These are phyloP conservation scores for Magnaporthiopsis poae DNA, from an alignment of 2,329 filamentous ascomycete species.

Conservation along the genomic window DNA sequence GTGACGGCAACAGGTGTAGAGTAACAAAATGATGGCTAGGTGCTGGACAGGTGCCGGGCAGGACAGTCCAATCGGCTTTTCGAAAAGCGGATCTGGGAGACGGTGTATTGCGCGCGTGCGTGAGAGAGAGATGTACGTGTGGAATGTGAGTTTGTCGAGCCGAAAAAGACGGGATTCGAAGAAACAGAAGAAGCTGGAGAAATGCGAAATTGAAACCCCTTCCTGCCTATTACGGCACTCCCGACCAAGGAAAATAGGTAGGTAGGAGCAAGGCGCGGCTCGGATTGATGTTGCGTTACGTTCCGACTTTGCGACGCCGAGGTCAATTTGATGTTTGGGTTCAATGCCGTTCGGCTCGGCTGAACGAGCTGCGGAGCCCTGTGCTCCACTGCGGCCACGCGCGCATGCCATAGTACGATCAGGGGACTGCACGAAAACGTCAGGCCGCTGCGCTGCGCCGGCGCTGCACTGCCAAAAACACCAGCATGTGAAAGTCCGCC, in stretches of 20 bases:
- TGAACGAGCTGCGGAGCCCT: background rate
- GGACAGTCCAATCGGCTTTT: too few species aligned
- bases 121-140: too few species aligned
- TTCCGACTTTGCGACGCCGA: background rate
- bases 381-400: background rate
- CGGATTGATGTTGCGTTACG: background rate
- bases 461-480: too few species aligned
- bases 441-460: background rate
- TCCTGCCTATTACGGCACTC: background rate
- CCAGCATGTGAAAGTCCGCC: background rate
- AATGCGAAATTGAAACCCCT: background rate
- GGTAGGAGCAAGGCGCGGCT: too few species aligned
- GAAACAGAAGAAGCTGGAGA: background rate
- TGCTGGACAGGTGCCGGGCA: too few species aligned
- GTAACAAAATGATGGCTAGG: too few species aligned
- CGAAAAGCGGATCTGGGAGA: too few species aligned
- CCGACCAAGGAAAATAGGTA: background rate
- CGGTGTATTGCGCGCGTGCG: too few species aligned
- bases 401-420: background rate
- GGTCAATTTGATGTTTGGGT: background rate
- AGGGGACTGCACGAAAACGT: background rate
- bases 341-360: background rate
- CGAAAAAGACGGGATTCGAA: background rate
- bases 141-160: too few species aligned
- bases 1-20: too few species aligned